Conservation (phyloP, 1,139 yeast species). For the Suhomyces coccinellae region DNA sequence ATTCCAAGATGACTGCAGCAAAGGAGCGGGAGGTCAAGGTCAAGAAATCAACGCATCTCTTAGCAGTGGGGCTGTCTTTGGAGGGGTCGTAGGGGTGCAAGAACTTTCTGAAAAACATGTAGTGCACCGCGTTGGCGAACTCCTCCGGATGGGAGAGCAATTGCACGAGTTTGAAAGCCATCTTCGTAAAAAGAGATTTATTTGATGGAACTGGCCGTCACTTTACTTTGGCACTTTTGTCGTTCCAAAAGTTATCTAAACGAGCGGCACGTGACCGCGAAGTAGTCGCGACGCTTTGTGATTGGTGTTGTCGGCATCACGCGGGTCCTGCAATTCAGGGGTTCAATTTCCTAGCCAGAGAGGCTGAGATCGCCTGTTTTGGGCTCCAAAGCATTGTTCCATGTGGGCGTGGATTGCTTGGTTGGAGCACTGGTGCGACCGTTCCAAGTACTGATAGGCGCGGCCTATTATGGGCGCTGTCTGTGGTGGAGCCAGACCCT, state of each 20-base stretch:
- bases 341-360: not conserved
- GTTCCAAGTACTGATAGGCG: not conserved
- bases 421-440: not conserved
- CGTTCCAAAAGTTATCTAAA: constrained; percentile 6
- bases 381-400: not conserved
- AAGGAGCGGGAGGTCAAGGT: constrained; percentile 82
- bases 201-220: not conserved
- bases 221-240: not conserved
- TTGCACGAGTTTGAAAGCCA: constrained; percentile 65
- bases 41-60: constrained; percentile 69
- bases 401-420: not conserved
- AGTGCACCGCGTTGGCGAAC: constrained; percentile 63
- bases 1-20: constrained; percentile 86
- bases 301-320: not conserved
- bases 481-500: no score
- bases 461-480: no score
- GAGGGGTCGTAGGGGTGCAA: constrained; percentile 52
- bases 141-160: constrained; percentile 72
- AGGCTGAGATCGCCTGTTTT: not conserved
- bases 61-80: constrained; percentile 47
- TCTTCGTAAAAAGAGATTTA: constrained; percentile 19
- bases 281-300: not conserved
- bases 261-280: constrained; percentile 5
- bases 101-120: constrained; percentile 55
- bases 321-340: not conserved